Conservation (phyloP, 352 stramenopile species). For the Phytophthora fragariae region DNA sequence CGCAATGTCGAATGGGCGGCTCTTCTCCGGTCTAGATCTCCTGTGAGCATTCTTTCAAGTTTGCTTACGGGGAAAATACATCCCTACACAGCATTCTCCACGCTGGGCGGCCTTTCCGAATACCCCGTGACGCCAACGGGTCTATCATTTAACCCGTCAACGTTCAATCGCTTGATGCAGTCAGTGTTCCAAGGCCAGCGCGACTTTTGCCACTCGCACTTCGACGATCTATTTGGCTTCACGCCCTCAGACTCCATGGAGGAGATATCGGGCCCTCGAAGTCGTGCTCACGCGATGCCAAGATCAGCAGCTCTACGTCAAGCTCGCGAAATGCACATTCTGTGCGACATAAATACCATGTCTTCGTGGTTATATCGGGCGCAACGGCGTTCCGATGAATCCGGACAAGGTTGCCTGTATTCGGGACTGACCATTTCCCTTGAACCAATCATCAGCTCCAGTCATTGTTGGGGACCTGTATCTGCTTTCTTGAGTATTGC, state of each 20-base stretch:
- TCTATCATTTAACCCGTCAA: neutral
- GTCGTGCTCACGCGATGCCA: neutral
- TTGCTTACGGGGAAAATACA: neutral
- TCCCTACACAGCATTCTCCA: slow-evolving; percentile 5
- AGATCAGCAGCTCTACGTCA: slow-evolving; percentile 12
- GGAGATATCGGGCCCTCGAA: neutral
- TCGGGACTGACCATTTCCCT: no score
- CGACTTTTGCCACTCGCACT: slow-evolving; percentile 5
- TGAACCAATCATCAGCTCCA: no score
- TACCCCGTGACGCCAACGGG: slow-evolving; percentile 1
- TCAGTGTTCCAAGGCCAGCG: neutral
- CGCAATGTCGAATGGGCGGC: neutral
- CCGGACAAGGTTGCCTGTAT: no score
- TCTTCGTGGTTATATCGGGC: no score
- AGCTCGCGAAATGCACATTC: slow-evolving; percentile 17
- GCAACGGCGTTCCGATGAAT: no score
- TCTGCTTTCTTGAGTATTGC: no score
- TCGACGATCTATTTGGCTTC: slow-evolving; percentile 17
- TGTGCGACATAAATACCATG: no score
- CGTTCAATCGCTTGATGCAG: neutral
- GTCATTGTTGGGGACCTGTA: no score
- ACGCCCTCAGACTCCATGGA: neutral
- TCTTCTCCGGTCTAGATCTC: slow-evolving; percentile 2
- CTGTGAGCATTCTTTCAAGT: slow-evolving; percentile 12
- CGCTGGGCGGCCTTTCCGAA: slow-evolving; percentile 2